These are phyloP conservation scores for Vicia sativa DNA, from an alignment of 306 rosid species.

Conservation along the genomic window DNA sequence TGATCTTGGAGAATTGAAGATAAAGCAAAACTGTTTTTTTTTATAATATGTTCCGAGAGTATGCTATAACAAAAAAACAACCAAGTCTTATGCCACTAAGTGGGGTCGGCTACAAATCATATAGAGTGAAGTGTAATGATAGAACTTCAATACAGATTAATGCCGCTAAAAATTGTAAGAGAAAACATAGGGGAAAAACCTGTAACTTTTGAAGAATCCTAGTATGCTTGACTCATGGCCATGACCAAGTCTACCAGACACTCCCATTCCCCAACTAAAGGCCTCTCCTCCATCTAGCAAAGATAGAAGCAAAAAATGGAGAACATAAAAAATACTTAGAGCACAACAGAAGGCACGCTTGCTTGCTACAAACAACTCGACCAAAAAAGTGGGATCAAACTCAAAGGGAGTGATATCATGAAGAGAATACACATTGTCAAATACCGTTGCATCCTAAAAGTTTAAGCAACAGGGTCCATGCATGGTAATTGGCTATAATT, in stretches of 20 bases:
- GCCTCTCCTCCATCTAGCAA: slow-evolving; percentile 76
- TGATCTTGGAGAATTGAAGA: too few species aligned
- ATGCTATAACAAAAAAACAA: neutral
- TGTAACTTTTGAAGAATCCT: slow-evolving; percentile 69
- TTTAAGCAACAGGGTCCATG: slow-evolving; percentile 1
- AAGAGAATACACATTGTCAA: slow-evolving; percentile 25
- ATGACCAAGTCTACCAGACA: slow-evolving; percentile 93
- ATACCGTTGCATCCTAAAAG: slow-evolving; percentile 2
- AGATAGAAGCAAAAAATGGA: slow-evolving; percentile 17
- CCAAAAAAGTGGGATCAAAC: too few species aligned
- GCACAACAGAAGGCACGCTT: too few species aligned
- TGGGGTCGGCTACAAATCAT: neutral
- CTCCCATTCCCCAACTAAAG: slow-evolving; percentile 94
- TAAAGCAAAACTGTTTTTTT: too few species aligned
- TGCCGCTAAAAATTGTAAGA: neutral
- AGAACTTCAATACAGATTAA: slow-evolving; percentile 5
- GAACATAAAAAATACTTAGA: too few species aligned
- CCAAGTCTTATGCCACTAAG: too few species aligned
- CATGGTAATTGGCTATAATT: slow-evolving; percentile 2
- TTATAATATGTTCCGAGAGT: neutral
- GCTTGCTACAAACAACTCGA: too few species aligned
- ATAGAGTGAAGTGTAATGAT: neutral
- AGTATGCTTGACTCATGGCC: slow-evolving; percentile 66
- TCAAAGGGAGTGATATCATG: neutral
- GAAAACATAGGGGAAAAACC: slow-evolving; percentile 46